A percentile compares a stretch with the other conserved stretches of the same genome.
phyloP scores from a whole-genome alignment of 2,329 filamentous ascomycete genomes.

The Colletotrichum sp. region DNA sequence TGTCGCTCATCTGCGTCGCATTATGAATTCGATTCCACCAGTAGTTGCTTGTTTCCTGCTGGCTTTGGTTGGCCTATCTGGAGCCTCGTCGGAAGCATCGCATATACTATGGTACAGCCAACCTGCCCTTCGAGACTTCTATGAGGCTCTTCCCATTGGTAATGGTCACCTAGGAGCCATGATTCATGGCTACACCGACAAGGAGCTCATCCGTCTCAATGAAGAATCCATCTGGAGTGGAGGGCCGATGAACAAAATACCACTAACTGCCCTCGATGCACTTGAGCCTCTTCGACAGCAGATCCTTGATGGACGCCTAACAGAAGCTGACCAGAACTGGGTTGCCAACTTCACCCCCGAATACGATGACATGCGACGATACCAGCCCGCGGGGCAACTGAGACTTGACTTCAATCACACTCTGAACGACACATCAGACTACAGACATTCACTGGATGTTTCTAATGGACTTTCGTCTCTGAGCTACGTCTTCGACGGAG shows the following conservation, averaged over 20 bases:
- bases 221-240: constrained; percentile 51
- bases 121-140: neutral
- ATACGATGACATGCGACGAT: neutral
- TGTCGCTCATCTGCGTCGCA: neutral
- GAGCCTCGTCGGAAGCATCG: neutral
- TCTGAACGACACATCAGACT: constrained; percentile 13
- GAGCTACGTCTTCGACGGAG: neutral
- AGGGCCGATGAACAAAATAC: constrained; percentile 40
- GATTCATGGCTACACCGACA: constrained; percentile 36
- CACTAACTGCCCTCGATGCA: constrained; percentile 28
- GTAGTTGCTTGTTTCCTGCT: neutral
- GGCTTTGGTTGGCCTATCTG: neutral
- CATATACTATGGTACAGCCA: neutral
- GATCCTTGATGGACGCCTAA: neutral
- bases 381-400: constrained; percentile 10
- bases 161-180: constrained; percentile 43
- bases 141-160: constrained; percentile 38
- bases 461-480: neutral
- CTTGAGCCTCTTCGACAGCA: neutral
- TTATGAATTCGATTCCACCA: neutral
- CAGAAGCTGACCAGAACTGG: neutral
- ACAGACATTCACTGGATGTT: neutral
- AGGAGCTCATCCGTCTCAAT: constrained; percentile 45
- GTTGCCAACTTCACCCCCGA: neutral
- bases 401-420: constrained; percentile 18